Percentiles rank a stretch among this genome's conserved stretches.
Evolutionary conservation across 1,284 basidiomycete species (phyloP).

Genomic region (Sporisorium graminicola): DNA sequence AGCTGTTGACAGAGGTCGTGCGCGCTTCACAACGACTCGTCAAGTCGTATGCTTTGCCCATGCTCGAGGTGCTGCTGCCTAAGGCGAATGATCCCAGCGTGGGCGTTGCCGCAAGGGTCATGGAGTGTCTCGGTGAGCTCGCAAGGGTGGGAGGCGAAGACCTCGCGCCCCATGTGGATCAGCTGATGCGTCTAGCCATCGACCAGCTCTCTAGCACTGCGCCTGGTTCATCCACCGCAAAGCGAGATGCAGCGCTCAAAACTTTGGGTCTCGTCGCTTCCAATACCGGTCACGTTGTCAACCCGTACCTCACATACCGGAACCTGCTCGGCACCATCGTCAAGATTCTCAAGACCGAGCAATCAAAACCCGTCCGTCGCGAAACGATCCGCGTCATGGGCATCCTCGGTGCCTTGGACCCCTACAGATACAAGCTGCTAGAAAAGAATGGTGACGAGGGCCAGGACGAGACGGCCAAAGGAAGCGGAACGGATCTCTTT

Average conservation of each 20-base stretch:
- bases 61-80: slow-evolving; percentile 88
- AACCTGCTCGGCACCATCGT: slow-evolving; percentile 88
- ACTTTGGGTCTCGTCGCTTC: slow-evolving; percentile 95
- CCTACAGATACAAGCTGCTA: slow-evolving; percentile 87
- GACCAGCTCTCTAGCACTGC: slow-evolving; percentile 81
- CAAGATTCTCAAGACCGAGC: slow-evolving; percentile 87
- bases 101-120: slow-evolving; percentile 89
- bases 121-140: slow-evolving; percentile 94
- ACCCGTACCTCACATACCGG: slow-evolving; percentile 90
- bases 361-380: slow-evolving; percentile 77
- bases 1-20: slow-evolving; percentile 66
- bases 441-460: slow-evolving; percentile 83
- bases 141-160: slow-evolving; percentile 94
- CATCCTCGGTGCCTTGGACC: slow-evolving; percentile 96
- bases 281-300: slow-evolving; percentile 93
- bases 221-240: slow-evolving; percentile 52
- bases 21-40: slow-evolving; percentile 89
- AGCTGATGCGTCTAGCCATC: slow-evolving; percentile 91
- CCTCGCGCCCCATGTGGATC: slow-evolving; percentile 82
- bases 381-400: slow-evolving; percentile 94
- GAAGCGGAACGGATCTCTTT: slow-evolving; percentile 74
- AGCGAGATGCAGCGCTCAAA: slow-evolving; percentile 89
- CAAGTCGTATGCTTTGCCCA: slow-evolving; percentile 96
- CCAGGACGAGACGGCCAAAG: slow-evolving; percentile 71
- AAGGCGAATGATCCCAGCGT: slow-evolving; percentile 88